phyloP scores from a whole-genome alignment of 2,329 filamentous ascomycete genomes.

The Fusarium austroafricanum region DNA sequence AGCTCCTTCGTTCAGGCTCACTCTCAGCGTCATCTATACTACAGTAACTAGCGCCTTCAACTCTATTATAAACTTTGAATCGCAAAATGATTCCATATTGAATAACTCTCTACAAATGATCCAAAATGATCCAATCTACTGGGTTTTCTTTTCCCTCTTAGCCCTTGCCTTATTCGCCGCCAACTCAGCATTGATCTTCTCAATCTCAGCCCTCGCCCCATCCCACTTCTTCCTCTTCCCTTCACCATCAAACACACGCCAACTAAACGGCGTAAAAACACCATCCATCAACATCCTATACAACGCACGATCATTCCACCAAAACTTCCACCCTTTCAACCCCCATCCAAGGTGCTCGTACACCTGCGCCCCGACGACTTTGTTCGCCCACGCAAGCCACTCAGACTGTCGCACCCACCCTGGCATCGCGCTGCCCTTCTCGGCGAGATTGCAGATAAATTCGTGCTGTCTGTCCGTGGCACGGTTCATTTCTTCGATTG shows the following conservation, averaged over 20 bases:
- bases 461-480: conserved; percentile 50
- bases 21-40: neutral
- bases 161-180: conserved; percentile 16
- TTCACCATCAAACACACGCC: conserved; percentile 56
- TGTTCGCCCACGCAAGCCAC: conserved; percentile 56
- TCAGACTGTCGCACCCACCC: conserved; percentile 48
- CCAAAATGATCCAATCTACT: neutral
- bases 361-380: conserved; percentile 56
- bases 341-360: conserved; percentile 56
- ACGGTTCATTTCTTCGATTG: conserved; percentile 51
- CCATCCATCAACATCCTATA: conserved; percentile 54
- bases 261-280: conserved; percentile 55
- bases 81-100: neutral
- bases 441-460: conserved; percentile 48
- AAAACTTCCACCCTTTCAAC: conserved; percentile 55
- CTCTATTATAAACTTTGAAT: too few species aligned
- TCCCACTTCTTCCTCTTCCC: conserved; percentile 55
- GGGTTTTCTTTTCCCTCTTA: conserved; percentile 21
- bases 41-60: neutral
- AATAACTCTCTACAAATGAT: too few species aligned
- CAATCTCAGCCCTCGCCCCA: conserved; percentile 53
- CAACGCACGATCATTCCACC: conserved; percentile 53
- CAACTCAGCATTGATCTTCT: conserved; percentile 45
- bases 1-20: neutral
- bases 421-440: conserved; percentile 42